These are phyloP conservation scores for Suillus ampliporus DNA, from an alignment of 768 basidiomycete species.

Conservation along the genomic window DNA sequence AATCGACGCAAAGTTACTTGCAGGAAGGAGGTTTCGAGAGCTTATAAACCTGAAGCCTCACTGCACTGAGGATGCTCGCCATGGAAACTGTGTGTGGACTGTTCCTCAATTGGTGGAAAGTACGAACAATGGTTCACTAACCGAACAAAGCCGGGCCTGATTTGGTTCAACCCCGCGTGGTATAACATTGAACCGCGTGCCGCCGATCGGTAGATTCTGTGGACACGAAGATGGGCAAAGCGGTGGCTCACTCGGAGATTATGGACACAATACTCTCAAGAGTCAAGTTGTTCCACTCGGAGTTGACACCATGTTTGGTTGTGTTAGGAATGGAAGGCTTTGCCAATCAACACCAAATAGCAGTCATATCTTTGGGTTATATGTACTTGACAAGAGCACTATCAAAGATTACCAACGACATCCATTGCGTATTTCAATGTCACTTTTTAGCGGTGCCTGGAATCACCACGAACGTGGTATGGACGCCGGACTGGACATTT, in stretches of 20 bases:
- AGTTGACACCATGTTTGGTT: not conserved
- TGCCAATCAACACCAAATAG: constrained; percentile 4
- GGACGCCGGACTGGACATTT: constrained; percentile 25
- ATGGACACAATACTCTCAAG: not conserved
- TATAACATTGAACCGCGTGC: not conserved
- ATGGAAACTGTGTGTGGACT: not conserved
- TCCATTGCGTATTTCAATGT: constrained; percentile 1
- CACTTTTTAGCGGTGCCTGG: not conserved
- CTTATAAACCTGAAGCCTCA: not conserved
- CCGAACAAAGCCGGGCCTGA: not conserved
- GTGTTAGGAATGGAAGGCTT: not conserved
- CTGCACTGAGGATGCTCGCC: not conserved
- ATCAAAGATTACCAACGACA: not conserved
- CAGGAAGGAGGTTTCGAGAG: not conserved
- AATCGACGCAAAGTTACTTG: not conserved
- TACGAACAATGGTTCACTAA: constrained; percentile 5
- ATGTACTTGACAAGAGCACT: too few relatives aligned
- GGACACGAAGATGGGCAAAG: not conserved
- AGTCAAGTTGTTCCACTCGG: too few relatives aligned
- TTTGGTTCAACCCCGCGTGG: not conserved
- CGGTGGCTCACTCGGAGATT: not conserved
- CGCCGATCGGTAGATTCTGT: not conserved
- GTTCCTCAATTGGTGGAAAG: not conserved
- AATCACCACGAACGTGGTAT: constrained; percentile 2
- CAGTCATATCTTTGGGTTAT: not conserved